Evolutionary conservation across 2,329 filamentous ascomycete species (phyloP), one percentile per base, ranked within the genome.

Genomic region (Ceratocystis papillata): DNA sequence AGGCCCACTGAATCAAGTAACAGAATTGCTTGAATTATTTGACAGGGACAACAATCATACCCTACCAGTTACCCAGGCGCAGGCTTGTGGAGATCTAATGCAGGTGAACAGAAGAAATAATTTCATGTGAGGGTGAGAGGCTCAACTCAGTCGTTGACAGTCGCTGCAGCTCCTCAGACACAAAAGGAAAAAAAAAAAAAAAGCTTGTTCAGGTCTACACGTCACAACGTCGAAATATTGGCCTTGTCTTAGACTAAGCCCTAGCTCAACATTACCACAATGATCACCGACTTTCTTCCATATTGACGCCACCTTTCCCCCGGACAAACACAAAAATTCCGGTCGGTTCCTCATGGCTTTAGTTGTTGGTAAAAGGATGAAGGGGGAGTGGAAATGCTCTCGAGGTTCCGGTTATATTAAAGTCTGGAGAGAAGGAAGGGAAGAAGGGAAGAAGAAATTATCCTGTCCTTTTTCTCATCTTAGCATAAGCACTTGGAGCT

Each of bases 41-140:
- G 55, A 59, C 55, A 59, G 55, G 55, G 55, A 59, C 28, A 33
- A 59, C 55, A 59, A 59, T 59, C 55, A 59, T 37, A 59, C 55
- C 55, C 55, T 59, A 20, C 28, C 25, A n/a, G 33, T 17, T 6
- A 59, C 12, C 37, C 28, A 30, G 28, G 53, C 53, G 53, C 28
- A 25, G 53, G 28, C 22, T 15, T 22, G 55, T 53, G 48, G 48
- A 53, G 55, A 17, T 37, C 28, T 30, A 59, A 59, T 59, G 55
- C 55, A 59, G 55, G 55, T 59, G 55, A 59, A 59, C 17, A 59
- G 17, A 59, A 37, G 55, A 30, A 59, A 59, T 15, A n/a, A n/a
- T 37, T 25, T n/a, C 33, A 59, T 59, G 28, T 59, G 55, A 59
- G 55, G 8, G 28, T 59, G 55, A 59, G 55, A 59, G 28, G 37